Percentiles rank a stretch among this genome's conserved stretches.
These are phyloP conservation scores for Thraustochytrium sp. DNA, from an alignment of 352 stramenopile genomes.

Conservation along the genomic window DNA sequence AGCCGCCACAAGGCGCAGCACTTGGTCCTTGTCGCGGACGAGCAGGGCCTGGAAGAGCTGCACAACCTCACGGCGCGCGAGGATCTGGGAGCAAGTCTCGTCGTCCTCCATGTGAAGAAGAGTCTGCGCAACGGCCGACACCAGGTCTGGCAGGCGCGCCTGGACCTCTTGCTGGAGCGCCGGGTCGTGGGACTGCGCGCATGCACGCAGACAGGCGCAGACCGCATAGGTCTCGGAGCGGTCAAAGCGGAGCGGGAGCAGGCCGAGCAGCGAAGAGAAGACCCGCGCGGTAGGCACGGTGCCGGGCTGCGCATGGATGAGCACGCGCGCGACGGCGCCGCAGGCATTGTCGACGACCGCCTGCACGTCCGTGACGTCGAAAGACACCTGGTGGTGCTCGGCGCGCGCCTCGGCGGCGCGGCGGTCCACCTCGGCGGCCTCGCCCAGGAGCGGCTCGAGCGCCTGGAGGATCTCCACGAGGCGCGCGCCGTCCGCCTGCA, in stretches of 20 bases:
- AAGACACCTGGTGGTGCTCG: not conserved
- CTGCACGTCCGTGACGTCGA: constrained; percentile 21
- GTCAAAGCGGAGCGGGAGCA: constrained; percentile 11
- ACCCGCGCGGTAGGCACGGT: not conserved
- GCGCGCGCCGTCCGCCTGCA: not conserved
- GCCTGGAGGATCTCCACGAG: not conserved
- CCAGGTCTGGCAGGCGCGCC: not conserved
- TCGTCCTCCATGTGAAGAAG: not conserved
- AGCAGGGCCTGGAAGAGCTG: not conserved
- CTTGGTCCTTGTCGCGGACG: not conserved
- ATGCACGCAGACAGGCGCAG: not conserved
- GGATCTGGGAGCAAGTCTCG: not conserved
- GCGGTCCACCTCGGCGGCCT: not conserved
- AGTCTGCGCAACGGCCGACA: not conserved
- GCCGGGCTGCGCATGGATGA: not conserved
- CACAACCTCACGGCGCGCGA: not conserved
- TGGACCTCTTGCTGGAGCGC: not conserved
- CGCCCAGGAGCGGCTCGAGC: constrained; percentile 1
- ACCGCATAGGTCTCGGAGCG: constrained; percentile 14
- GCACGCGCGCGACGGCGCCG: not conserved
- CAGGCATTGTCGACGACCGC: constrained; percentile 21
- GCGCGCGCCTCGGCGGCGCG: not conserved
- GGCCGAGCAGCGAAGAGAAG: not conserved
- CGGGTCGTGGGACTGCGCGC: not conserved
- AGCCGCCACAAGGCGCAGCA: not conserved